Base-by-base conservation (phyloP, 2,329 filamentous ascomycete species). In the Ophiostoma sp. region DNA sequence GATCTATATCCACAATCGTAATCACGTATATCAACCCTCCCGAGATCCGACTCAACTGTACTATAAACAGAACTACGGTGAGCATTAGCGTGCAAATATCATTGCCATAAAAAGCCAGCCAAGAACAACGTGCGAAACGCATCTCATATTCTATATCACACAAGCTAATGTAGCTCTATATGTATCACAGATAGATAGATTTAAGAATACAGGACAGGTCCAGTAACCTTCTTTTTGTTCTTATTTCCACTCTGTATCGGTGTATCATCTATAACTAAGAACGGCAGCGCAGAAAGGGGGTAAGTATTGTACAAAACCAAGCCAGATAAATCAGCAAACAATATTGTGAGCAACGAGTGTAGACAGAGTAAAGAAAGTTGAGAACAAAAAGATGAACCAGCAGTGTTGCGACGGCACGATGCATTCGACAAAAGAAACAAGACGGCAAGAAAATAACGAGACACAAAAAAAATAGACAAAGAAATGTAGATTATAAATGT, bases 381-480 rank as follows among this genome's bases (percentile, higher is more conserved):
- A 27, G 14, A 3, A 64, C 8, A 45, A 44, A n/a, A 36, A 36
- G 9, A 41, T 42, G 4, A 8, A 16, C 16, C 40, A 45, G n/a
- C 41, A 16, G 42, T 64, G 38, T 4, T 27, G 12, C n/a, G 27
- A 27, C 4, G 16, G 38, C 40, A 64, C n/a, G 18, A 63, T 63
- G 60, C 60, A 65, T 1, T 55, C n/a, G 8, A 67, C n/a, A 47
- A 67, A 64, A 27, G 38, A 64, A 52, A 40, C 3, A 68, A 38
- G 36, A 18, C 8, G 41, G 6, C 18, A 62, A 65, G 18, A 49
- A 18, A 55, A 8, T 27, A 41, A 68, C 40, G 14, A 52, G 9
- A 14, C 12, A 38, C 44, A 40, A 55, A 12, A 63, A 52, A 2
- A 44, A 44, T 60, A 60, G 58, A 18, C 38, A 45, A 7, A 64